Percentiles rank a stretch among this genome's conserved stretches.
Evolutionary conservation across 768 basidiomycete species (phyloP).

Genomic region (Macrolepiota dolichaula): DNA sequence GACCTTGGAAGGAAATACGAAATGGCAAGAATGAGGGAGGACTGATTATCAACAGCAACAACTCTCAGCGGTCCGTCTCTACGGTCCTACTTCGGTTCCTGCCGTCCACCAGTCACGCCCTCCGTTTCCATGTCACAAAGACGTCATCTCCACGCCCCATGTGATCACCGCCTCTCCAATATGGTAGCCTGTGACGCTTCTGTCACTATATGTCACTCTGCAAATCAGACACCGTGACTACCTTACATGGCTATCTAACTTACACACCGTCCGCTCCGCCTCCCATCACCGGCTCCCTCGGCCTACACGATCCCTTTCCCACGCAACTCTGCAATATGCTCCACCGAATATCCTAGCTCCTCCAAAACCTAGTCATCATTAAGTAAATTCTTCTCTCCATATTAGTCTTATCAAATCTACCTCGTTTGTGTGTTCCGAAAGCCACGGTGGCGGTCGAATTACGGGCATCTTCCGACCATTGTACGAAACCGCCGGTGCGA

Average conservation of each 20-base stretch:
- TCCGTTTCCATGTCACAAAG: conserved; percentile 10
- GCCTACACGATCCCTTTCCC: conserved; percentile 30
- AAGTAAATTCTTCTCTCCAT: conserved; percentile 9
- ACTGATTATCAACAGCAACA: conserved; percentile 22
- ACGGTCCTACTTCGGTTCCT: conserved; percentile 14
- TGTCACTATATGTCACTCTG: conserved; percentile 1
- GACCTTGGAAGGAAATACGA: conserved; percentile 8
- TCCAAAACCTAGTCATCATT: conserved; percentile 33
- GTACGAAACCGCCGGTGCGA: conserved; percentile 78
- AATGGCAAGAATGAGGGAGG: conserved; percentile 11
- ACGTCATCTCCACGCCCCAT: conserved; percentile 12
- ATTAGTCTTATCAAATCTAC: conserved; percentile 27
- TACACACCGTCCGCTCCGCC: conserved; percentile 17
- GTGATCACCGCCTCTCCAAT: conserved; percentile 8
- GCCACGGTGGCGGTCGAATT: conserved; percentile 77
- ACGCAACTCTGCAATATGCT: conserved; percentile 40
- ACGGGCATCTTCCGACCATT: conserved; percentile 78
- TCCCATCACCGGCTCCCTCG: conserved; percentile 9
- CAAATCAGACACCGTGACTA: neutral
- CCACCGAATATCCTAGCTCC: conserved; percentile 32
- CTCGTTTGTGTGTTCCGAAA: conserved; percentile 82
- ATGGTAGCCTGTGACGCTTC: conserved; percentile 6
- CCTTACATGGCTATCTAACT: conserved; percentile 6
- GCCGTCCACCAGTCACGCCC: conserved; percentile 11
- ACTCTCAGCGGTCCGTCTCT: conserved; percentile 18